Conservation (phyloP, 2,329 filamentous ascomycete genomes). For the Ceratocystis cacaofunesta region DNA sequence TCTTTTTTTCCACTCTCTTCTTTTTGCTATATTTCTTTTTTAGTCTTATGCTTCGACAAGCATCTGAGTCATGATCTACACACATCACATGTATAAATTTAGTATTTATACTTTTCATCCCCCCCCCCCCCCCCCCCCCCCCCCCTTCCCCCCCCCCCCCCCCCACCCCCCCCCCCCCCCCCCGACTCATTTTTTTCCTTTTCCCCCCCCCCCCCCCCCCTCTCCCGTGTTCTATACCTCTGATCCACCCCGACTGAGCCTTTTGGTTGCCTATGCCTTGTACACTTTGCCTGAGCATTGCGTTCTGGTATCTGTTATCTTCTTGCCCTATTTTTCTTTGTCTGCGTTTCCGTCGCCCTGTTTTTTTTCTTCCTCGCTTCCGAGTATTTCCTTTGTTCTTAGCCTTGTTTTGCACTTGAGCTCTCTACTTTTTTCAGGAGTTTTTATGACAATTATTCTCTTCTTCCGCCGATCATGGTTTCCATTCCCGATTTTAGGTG, state of each 20-base stretch:
- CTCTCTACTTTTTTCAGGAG: neutral
- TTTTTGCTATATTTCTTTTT: constrained; percentile 19
- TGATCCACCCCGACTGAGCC: neutral
- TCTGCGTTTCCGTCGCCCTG: constrained; percentile 11
- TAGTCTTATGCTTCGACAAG: constrained; percentile 15
- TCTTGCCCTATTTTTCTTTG: constrained; percentile 13
- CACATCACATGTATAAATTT: constrained; percentile 12
- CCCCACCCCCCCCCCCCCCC: too few relatives aligned
- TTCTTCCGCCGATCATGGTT: constrained; percentile 1
- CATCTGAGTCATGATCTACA: constrained; percentile 17
- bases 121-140: too few relatives aligned
- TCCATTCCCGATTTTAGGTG: neutral
- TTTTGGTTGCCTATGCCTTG: neutral
- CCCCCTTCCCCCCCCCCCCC: too few relatives aligned
- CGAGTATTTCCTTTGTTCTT: constrained; percentile 7
- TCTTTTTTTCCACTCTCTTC: constrained; percentile 14
- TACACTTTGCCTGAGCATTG: constrained; percentile 11
- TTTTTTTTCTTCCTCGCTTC: constrained; percentile 20
- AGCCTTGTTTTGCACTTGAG: constrained; percentile 3
- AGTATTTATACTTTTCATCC: constrained; percentile 15
- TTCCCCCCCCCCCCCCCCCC: neutral
- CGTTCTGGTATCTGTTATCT: constrained; percentile 9
- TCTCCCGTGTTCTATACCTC: neutral
- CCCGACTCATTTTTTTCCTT: too few relatives aligned
- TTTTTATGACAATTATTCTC: constrained; percentile 6